Evolutionary conservation across 2,329 filamentous ascomycete species (phyloP), one percentile per base, ranked within the genome.

Genomic region (Colletotrichum agaves): DNA sequence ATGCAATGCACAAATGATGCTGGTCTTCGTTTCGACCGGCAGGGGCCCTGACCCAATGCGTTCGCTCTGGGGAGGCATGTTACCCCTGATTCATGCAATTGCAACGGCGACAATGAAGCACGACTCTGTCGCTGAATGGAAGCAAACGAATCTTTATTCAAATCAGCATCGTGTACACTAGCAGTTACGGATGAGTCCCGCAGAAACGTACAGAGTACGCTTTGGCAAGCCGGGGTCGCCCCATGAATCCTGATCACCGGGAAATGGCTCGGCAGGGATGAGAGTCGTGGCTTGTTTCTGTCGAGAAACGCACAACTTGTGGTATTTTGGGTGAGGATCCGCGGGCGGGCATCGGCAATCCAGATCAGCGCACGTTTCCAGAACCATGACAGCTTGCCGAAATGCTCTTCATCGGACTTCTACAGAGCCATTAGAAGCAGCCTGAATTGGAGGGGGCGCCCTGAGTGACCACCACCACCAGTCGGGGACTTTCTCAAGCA

Each of bases 1-100:
- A 59, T 64, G 64, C 63, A 50, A 37, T 43, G 44, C 60, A 59
- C 39, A 67, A 67, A 67, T 64, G 60, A 67, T 67, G 64, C 64
- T 41, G 39, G 60, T 39, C 31, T 41, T 58, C 21, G 52, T 64
- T 67, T 64, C 64, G 46, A 64, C 33, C 39, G 55, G 53, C 52
- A 39, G 46, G 37, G 17, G n/a, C 53, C 61, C 61, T 64, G 31
- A 52, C 53, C 46, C 46, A 67, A 64, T 53, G 37, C 44, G 60
- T 63, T 44, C 44, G 59, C 37, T 39, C 27, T 39, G 49, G 39
- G 43, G 43, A 57, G 44, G 35, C 41, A 56, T 58, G 43, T 37
- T 37, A 17, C 44, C 61, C 53, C 64, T 67, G 61, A 67, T 67
- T 67, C 64, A 67, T 67, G 64, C 61, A 46, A 59, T 19, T 64